These are phyloP conservation scores for Calonectria ilicicola DNA, from an alignment of 2,329 filamentous ascomycete genomes.

Conservation along the genomic window DNA sequence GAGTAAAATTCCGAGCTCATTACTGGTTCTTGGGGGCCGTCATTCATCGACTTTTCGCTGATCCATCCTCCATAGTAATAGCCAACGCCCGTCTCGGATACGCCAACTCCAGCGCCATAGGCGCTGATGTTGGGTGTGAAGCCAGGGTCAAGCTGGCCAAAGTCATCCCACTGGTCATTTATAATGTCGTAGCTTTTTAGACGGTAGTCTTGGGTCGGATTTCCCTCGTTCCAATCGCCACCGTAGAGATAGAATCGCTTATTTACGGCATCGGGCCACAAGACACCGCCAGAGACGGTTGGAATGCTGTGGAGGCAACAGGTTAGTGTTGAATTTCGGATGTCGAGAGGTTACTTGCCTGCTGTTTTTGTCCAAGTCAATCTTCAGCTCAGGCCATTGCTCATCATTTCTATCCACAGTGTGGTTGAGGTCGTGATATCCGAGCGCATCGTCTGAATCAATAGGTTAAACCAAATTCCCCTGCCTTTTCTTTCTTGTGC, in stretches of 20 bases:
- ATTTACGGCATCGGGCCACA: conserved; percentile 71
- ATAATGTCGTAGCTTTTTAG: conserved; percentile 66
- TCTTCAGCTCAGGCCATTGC: background rate
- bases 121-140: conserved; percentile 45
- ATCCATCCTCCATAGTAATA: conserved; percentile 73
- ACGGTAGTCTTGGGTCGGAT: conserved; percentile 44
- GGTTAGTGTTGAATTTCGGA: background rate
- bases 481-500: too few species aligned
- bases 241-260: conserved; percentile 72
- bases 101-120: conserved; percentile 65
- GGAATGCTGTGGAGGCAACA: conserved; percentile 57
- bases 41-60: conserved; percentile 59
- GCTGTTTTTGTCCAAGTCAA: background rate
- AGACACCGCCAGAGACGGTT: conserved; percentile 50
- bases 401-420: background rate
- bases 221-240: conserved; percentile 61
- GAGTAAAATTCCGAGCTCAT: conserved; percentile 10
- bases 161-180: conserved; percentile 64
- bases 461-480: too few species aligned
- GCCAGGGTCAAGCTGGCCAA: conserved; percentile 45
- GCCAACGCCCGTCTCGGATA: conserved; percentile 63
- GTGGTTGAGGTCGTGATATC: conserved; percentile 8
- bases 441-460: conserved; percentile 4
- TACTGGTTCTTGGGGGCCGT: background rate
- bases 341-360: background rate